Percentiles rank a stretch among this genome's conserved stretches.
Conservation (phyloP, 371 early-diverging fungal species). For the Apophysomyces sp. region DNA sequence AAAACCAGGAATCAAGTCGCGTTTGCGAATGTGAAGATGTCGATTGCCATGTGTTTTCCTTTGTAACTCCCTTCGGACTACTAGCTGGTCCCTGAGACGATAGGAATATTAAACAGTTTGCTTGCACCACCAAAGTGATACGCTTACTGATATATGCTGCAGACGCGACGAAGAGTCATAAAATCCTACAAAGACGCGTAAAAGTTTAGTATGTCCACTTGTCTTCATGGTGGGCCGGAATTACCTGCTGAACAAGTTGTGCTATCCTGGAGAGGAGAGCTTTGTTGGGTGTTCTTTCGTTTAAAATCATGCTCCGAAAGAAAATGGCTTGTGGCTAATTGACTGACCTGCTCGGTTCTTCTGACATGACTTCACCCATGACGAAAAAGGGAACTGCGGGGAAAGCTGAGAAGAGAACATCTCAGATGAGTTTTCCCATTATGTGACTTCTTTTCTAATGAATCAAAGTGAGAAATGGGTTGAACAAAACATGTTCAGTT, state of each 20-base stretch:
- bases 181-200: not conserved
- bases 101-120: not conserved
- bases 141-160: not conserved
- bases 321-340: not conserved
- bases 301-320: not conserved
- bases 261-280: too few relatives aligned
- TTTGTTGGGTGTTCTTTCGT: too few relatives aligned
- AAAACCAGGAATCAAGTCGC: not conserved
- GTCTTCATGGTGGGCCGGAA: not conserved
- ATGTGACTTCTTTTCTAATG: too few relatives aligned
- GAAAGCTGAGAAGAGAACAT: too few relatives aligned
- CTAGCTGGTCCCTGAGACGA: not conserved
- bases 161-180: not conserved
- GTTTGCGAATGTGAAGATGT: not conserved
- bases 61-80: not conserved
- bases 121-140: not conserved
- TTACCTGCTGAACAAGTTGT: not conserved
- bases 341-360: not conserved
- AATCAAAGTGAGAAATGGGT: too few relatives aligned
- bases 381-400: too few relatives aligned
- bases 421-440: too few relatives aligned
- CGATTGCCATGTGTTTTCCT: not conserved
- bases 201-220: not conserved
- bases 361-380: not conserved
- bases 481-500: too few relatives aligned